phyloP scores from a whole-genome alignment of 139 green algal genomes.

The Coelastrella sp. region DNA sequence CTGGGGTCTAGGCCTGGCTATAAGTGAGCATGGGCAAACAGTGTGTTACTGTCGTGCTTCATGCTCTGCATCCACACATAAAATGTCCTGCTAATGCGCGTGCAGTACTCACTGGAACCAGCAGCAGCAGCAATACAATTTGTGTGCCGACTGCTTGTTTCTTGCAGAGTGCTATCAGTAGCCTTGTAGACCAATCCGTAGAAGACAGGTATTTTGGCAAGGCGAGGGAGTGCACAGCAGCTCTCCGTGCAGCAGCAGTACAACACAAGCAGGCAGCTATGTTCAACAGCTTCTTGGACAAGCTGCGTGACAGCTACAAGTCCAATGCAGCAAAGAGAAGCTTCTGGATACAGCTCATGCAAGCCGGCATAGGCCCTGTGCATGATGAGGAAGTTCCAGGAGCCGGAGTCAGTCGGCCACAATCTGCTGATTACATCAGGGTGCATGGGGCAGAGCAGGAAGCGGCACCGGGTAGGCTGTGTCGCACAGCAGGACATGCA shows the following conservation, averaged over 20 bases:
- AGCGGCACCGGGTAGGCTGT: slow-evolving; percentile 7
- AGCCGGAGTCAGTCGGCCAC: not conserved
- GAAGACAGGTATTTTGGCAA: not conserved
- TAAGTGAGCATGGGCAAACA: too few relatives aligned
- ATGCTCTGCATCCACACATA: not conserved
- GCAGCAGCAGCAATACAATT: too few relatives aligned
- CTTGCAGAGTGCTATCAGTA: not conserved
- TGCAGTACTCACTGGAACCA: too few relatives aligned
- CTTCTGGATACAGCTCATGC: slow-evolving; percentile 15
- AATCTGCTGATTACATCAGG: not conserved
- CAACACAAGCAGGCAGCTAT: not conserved
- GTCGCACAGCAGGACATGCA: not conserved
- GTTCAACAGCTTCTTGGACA: slow-evolving; percentile 26
- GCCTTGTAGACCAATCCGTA: not conserved
- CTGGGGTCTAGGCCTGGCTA: too few relatives aligned
- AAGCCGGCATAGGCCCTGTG: not conserved
- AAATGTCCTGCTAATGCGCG: too few relatives aligned
- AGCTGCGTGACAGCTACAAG: slow-evolving; percentile 10
- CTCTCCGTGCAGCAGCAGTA: slow-evolving; percentile 16
- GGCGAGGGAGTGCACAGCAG: not conserved
- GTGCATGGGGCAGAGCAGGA: slow-evolving; percentile 13
- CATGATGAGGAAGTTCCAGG: slow-evolving; percentile 4
- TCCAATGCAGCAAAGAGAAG: not conserved
- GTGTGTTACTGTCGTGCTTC: not conserved
- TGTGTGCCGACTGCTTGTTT: not conserved